phyloP scores from a whole-genome alignment of 768 basidiomycete species.

The Auriscalpium orientale region DNA sequence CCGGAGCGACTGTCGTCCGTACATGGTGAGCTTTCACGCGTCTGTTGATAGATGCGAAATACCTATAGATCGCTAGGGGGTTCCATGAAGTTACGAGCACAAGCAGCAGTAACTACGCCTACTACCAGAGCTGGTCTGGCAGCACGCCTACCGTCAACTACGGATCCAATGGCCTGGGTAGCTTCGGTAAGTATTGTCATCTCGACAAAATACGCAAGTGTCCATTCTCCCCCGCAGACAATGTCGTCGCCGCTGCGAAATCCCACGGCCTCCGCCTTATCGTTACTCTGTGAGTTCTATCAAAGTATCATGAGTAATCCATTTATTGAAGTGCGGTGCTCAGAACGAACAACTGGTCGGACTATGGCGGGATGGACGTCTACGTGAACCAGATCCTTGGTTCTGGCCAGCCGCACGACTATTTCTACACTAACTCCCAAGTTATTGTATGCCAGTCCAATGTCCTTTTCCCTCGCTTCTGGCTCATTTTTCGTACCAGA shows the following conservation, averaged over 20 bases:
- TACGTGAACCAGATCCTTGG: conserved; percentile 51
- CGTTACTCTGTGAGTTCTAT: conserved; percentile 40
- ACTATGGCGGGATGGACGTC: conserved; percentile 65
- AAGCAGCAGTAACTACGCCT: conserved; percentile 28
- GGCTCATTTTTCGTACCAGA: conserved; percentile 2
- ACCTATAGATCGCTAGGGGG: conserved; percentile 28
- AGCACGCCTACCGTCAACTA: conserved; percentile 45
- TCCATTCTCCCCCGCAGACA: conserved; percentile 23
- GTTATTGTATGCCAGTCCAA: conserved; percentile 32
- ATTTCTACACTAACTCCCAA: conserved; percentile 49
- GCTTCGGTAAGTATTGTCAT: conserved; percentile 33
- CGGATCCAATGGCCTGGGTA: conserved; percentile 42
- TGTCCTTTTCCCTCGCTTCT: not conserved
- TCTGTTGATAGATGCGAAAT: no score
- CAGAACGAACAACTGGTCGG: conserved; percentile 59
- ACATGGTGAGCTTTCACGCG: conserved; percentile 32
- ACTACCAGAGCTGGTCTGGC: conserved; percentile 50
- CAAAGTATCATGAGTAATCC: no score
- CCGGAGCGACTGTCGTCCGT: conserved; percentile 46
- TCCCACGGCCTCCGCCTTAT: conserved; percentile 53
- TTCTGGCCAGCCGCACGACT: conserved; percentile 40
- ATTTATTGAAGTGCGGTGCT: not conserved
- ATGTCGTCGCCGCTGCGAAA: conserved; percentile 50
- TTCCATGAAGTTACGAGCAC: conserved; percentile 49
- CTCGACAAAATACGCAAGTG: not conserved